Conservation (phyloP, 306 rosid species). For the Phaseolus lunatus region DNA sequence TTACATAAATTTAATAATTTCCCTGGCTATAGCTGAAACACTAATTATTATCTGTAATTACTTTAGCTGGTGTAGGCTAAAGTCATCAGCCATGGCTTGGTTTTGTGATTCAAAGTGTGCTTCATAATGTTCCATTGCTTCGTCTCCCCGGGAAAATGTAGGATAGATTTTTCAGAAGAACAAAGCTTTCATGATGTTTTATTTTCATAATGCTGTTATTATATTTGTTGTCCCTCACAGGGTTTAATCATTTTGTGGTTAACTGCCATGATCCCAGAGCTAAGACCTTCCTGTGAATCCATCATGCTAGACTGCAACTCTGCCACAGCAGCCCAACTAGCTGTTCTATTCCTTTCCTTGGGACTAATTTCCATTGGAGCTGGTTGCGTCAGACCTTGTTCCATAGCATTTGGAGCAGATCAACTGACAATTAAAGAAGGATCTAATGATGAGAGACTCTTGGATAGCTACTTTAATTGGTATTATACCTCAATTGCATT, state of each 20-base stretch:
- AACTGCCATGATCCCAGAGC: slow-evolving; percentile 57
- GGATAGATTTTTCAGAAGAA: not conserved
- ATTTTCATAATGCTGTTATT: slow-evolving; percentile 2
- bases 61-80: not conserved
- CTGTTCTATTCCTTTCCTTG: slow-evolving; percentile 51
- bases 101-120: slow-evolving; percentile 8
- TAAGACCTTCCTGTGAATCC: slow-evolving; percentile 49
- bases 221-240: slow-evolving; percentile 35
- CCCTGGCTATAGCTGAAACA: too few species aligned
- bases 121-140: not conserved
- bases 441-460: slow-evolving; percentile 36
- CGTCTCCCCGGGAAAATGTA: not conserved
- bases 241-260: slow-evolving; percentile 56
- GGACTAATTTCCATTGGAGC: slow-evolving; percentile 65
- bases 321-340: slow-evolving; percentile 48
- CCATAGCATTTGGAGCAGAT: slow-evolving; percentile 70
- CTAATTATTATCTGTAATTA: too few species aligned
- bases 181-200: slow-evolving; percentile 7
- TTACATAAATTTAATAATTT: too few species aligned
- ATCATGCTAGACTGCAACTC: slow-evolving; percentile 29
- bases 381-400: slow-evolving; percentile 66
- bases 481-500: slow-evolving; percentile 48
- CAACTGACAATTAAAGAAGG: slow-evolving; percentile 46
- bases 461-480: slow-evolving; percentile 63
- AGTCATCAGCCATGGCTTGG: not conserved